These are phyloP conservation scores for Batrachochytrium dendrobatidis DNA, from an alignment of 371 early-diverging fungal genomes.

Conservation along the genomic window DNA sequence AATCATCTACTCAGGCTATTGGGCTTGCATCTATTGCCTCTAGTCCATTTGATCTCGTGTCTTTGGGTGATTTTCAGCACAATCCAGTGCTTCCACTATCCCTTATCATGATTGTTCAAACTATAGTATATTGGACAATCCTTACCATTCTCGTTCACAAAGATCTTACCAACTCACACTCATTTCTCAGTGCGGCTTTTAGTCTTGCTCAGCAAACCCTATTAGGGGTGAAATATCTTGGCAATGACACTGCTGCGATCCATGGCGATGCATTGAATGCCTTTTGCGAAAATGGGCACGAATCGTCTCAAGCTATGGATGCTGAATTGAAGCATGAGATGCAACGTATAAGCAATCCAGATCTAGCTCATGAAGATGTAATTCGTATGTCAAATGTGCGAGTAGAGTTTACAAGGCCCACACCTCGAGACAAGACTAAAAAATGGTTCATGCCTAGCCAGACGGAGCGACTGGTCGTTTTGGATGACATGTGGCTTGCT, in stretches of 20 bases:
- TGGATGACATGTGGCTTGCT: conserved; percentile 18
- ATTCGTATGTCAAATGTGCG: neutral
- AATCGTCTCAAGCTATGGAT: too few species aligned
- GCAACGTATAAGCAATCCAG: neutral
- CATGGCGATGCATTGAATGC: too few species aligned
- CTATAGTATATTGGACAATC: neutral
- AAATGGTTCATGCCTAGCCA: neutral
- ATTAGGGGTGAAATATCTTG: neutral
- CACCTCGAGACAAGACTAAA: neutral
- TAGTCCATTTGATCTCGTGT: neutral
- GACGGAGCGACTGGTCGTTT: conserved; percentile 4
- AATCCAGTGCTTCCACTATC: neutral
- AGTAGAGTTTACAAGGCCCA: conserved; percentile 6
- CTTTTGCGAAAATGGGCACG: too few species aligned
- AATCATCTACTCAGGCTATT: neutral
- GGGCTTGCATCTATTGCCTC: neutral
- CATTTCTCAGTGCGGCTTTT: neutral
- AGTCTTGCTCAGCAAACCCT: too few species aligned
- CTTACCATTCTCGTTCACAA: neutral
- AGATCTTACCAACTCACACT: neutral
- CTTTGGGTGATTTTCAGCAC: neutral
- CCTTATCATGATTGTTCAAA: neutral
- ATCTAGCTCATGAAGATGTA: neutral
- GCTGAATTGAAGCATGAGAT: conserved; percentile 1
- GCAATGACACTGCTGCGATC: neutral